Evolutionary conservation across 345 rosid species (phyloP), one percentile per base, ranked within the genome.

Genomic region (Mangifera indica): DNA sequence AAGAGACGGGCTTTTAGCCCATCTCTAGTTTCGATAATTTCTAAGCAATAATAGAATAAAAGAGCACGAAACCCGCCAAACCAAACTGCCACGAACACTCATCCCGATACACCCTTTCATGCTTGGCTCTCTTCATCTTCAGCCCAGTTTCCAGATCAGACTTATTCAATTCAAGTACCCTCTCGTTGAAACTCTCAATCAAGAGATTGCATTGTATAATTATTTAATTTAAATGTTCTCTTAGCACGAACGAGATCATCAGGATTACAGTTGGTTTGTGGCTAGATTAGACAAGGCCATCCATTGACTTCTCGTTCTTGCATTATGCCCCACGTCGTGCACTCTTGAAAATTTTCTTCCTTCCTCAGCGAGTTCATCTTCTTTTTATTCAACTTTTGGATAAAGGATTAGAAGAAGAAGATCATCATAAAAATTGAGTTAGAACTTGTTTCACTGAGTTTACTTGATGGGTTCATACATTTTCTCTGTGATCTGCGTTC

Each of bases 401-500:
- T 45, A 45, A 52, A 44, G 4, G n/a, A 58, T 25, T 15, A 26
- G 42, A 10, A 42, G 51, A 69, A 18, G 64, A 22, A 22, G 37
- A 42, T 24, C n/a, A 7, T 15, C 18, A 9, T 22, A 46, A 24
- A 2, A 57, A 2, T n/a, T 74, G 63, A 53, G 17, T 7, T 54
- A 20, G 62, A 45, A 11, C 21, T 44, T 69, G 56, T 45, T 45
- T 52, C 18, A n/a, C 49, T n/a, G 22, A 49, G 18, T 64, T 56
- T 21, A 12, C 1, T 70, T 45, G 53, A 81, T 84, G 77, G 80
- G 70, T 62, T 69, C 77, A 8, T 66, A 65, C 1, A 67, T 78
- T 66, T 82, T 85, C 80, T 74, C 70, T 46, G 71, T 71, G 54
- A 81, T 82, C 71, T 82, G 86, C 77, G 37, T 77, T 60, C 79